These are phyloP conservation scores for Saccharum spontaneum DNA, from an alignment of 176 grass and related monocot genomes.

Conservation along the genomic window DNA sequence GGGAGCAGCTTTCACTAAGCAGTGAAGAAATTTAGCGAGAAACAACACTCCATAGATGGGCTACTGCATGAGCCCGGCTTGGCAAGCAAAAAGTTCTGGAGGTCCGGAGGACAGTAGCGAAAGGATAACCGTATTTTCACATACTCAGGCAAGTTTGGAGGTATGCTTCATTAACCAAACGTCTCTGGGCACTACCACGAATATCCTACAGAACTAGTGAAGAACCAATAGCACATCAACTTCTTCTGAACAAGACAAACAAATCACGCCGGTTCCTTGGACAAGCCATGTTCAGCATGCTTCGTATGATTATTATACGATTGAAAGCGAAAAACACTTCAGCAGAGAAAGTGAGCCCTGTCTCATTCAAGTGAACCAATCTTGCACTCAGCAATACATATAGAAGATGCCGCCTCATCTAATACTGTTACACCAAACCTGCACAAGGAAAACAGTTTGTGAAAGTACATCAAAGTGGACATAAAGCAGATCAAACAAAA, in stretches of 20 bases:
- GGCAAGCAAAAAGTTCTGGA: neutral
- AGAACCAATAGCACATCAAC: neutral
- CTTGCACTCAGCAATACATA: neutral
- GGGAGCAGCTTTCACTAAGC: too few relatives aligned
- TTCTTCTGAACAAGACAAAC: neutral
- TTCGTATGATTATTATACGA: neutral
- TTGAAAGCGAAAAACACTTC: neutral
- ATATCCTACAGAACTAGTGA: neutral
- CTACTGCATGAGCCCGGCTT: neutral
- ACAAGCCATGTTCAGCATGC: neutral
- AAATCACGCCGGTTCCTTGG: neutral
- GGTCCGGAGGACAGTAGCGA: neutral
- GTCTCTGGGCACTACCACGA: neutral
- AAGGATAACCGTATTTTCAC: neutral
- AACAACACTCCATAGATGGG: neutral
- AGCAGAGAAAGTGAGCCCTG: neutral
- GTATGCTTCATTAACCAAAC: neutral
- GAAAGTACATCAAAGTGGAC: neutral
- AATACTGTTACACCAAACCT: neutral
- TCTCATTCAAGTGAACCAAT: neutral
- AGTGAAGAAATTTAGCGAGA: neutral
- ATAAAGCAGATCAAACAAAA: neutral
- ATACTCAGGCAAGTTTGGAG: neutral
- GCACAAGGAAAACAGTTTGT: neutral
- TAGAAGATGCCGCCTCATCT: neutral